Evolutionary conservation across 2,329 filamentous ascomycete genomes (phyloP).

Genomic region (Grosmannia serpens): DNA sequence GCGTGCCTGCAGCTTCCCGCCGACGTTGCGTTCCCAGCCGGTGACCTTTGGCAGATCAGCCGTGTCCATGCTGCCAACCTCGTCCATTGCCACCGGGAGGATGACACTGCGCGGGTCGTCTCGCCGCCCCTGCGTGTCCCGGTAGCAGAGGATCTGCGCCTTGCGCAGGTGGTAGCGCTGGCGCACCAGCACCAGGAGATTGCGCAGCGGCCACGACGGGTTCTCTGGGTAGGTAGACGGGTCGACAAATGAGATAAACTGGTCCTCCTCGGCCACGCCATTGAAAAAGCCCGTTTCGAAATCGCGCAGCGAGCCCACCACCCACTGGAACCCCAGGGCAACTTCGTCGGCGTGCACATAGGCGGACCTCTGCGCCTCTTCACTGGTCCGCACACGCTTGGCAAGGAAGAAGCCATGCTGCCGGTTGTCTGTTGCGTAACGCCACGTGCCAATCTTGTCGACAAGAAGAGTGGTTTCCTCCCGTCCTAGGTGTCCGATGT

Average conservation of each 20-base stretch:
- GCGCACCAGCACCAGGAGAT: conserved; percentile 73
- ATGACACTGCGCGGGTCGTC: conserved; percentile 76
- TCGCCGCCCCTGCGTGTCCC: conserved; percentile 66
- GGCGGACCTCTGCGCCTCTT: conserved; percentile 11
- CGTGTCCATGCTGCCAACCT: conserved; percentile 27
- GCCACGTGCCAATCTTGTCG: conserved; percentile 79
- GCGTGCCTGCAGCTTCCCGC: conserved; percentile 66
- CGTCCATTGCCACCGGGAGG: conserved; percentile 51
- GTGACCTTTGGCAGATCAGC: conserved; percentile 73
- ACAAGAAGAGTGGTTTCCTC: conserved; percentile 69
- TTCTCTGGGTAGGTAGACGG: conserved; percentile 81
- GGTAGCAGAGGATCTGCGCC: conserved; percentile 80
- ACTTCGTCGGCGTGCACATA: conserved; percentile 38
- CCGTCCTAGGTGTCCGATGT: conserved; percentile 43
- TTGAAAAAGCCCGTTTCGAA: conserved; percentile 87
- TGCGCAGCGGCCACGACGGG: conserved; percentile 87
- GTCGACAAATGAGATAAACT: conserved; percentile 79
- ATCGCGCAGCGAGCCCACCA: conserved; percentile 59
- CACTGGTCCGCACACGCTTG: conserved; percentile 50
- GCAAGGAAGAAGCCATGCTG: conserved; percentile 96
- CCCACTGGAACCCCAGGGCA: conserved; percentile 60
- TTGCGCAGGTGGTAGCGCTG: conserved; percentile 68
- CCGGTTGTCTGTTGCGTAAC: conserved; percentile 65
- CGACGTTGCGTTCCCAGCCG: conserved; percentile 81
- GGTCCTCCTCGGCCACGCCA: conserved; percentile 56